Percentiles rank a stretch among this genome's conserved stretches.
phyloP scores from a whole-genome alignment of 2,329 filamentous ascomycete genomes.

The Fusarium oligoseptatum region DNA sequence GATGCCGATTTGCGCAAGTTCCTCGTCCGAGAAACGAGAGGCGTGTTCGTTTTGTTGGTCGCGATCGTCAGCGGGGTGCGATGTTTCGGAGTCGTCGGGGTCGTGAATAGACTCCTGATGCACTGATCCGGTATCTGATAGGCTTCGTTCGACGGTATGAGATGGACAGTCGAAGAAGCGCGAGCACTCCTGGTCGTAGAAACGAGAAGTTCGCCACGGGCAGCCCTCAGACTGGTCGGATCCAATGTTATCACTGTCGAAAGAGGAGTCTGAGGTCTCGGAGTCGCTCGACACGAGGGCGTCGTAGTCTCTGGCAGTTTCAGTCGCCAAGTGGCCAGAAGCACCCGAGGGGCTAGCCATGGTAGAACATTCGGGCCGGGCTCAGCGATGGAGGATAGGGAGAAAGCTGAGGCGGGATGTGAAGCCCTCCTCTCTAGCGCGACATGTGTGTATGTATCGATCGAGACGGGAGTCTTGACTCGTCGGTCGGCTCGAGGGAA shows the following conservation, averaged over 20 bases:
- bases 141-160: conserved; percentile 57
- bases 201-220: conserved; percentile 55
- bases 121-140: conserved; percentile 43
- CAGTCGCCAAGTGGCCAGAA: conserved; percentile 37
- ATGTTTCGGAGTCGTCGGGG: conserved; percentile 9
- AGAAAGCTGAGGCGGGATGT: conserved; percentile 12
- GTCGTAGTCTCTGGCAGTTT: conserved; percentile 29
- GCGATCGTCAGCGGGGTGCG: conserved; percentile 18
- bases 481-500: conserved; percentile 3
- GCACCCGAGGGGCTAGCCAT: conserved; percentile 45
- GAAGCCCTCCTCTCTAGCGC: conserved; percentile 23
- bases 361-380: conserved; percentile 41
- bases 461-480: not conserved
- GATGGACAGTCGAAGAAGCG: conserved; percentile 64
- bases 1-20: conserved; percentile 28
- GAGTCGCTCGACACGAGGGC: conserved; percentile 28
- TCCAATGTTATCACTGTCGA: conserved; percentile 51
- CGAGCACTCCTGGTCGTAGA: conserved; percentile 60
- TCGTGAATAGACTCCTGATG: conserved; percentile 43
- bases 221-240: conserved; percentile 45
- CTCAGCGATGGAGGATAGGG: conserved; percentile 6
- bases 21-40: conserved; percentile 29
- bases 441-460: conserved; percentile 24
- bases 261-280: conserved; percentile 57
- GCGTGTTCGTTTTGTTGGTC: conserved; percentile 14